Base-by-base conservation (phyloP, 495 filamentous ascomycete genomes). In the Aspergillus ellipticus region DNA sequence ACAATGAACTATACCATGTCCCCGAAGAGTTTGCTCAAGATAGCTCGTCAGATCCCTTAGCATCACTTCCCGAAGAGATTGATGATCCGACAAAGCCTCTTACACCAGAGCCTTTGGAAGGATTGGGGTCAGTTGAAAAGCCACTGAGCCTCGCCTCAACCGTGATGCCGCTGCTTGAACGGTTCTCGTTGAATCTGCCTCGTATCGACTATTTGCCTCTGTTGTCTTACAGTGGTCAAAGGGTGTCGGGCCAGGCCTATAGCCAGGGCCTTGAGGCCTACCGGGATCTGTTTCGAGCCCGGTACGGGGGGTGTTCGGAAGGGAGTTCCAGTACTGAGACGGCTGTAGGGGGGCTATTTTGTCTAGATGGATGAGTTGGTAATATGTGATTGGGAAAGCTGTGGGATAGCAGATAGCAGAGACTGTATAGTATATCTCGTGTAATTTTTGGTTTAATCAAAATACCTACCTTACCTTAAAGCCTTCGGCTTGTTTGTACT, bases 1-100 rank as follows among this genome's bases (percentile, higher is more conserved):
- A 96, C 66, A 81, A 77, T 58, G 91, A 96, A 51, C 71, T 92
- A 7, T 85, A 83, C 58, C 78, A 82, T 21, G 57, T 76, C 0
- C 89, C 89, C 0, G 89, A 94, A 67, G 90, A 94, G 64, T 72
- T 65, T 39, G 24, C 42, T 5, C 19, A 47, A 21, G 54, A 49
- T 4, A 54, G 24, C 9, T 17, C 20, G 4, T 20, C 51, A 4
- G 47, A 53, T 15, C 2, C 39, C 6, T 37, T 10, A 19, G 19
- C 48, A 31, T 17, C 54, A 16, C n/a, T 22, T 3, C 26, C 55
- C n/a, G 21, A 52, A 9, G 28, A 20, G 16, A 52, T 66, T 6
- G 31, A 60, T 21, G 62, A 59, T 0, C 46, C 42, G 20, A 39
- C 52, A 0, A 22, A 53, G 21, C 39, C 53, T 11, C 48, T 47